Evolutionary conservation across 305 asterid species (phyloP).

Genomic region (Fraxinus greggii): DNA sequence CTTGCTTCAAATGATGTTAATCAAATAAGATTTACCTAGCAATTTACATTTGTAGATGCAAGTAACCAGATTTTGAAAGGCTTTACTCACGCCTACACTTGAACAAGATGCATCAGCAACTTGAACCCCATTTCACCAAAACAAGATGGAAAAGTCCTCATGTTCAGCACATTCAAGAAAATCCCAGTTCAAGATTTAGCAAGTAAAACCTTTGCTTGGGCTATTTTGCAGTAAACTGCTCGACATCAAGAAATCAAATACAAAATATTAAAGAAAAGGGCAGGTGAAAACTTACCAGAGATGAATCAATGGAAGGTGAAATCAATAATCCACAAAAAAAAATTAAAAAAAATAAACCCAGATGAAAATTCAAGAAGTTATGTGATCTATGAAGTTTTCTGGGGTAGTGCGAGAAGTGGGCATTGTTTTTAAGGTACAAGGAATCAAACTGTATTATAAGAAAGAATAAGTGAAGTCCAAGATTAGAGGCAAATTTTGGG

Average conservation of each 20-base stretch:
- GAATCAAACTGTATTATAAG: constrained; percentile 41
- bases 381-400: constrained; percentile 13
- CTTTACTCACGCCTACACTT: constrained; percentile 40
- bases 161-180: constrained; percentile 21
- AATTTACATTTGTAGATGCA: constrained; percentile 66
- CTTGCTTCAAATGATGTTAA: constrained; percentile 71
- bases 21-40: constrained; percentile 61
- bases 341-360: background rate
- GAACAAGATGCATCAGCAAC: constrained; percentile 92
- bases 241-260: background rate
- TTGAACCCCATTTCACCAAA: constrained; percentile 94
- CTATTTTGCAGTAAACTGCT: constrained; percentile 26
- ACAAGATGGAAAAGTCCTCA: constrained; percentile 97
- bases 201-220: background rate
- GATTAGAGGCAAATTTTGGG: constrained; percentile 58
- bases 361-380: constrained; percentile 1
- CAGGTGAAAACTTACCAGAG: constrained; percentile 33
- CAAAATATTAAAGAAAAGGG: constrained; percentile 15
- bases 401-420: constrained; percentile 31
- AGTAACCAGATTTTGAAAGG: constrained; percentile 68
- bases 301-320: constrained; percentile 27
- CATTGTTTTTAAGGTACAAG: constrained; percentile 35
- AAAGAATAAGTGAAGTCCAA: constrained; percentile 50
- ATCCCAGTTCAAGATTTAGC: constrained; percentile 15
- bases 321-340: constrained; percentile 27